These are phyloP conservation scores for Russula griseocarnosa DNA, from an alignment of 768 basidiomycete genomes.

Conservation along the genomic window DNA sequence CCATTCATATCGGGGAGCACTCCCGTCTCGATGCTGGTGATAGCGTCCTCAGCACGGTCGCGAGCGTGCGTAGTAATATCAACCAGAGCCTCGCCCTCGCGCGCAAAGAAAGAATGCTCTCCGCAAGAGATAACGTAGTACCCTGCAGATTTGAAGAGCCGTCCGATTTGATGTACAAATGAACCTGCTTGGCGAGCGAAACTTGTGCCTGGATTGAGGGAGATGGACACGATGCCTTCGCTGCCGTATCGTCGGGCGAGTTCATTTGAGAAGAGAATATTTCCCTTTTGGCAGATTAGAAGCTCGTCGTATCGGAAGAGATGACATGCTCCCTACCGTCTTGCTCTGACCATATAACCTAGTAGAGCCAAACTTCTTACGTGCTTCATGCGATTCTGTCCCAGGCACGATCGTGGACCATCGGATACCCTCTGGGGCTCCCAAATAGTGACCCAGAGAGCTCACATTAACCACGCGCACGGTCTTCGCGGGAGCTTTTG, in stretches of 20 bases:
- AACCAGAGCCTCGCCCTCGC: not conserved
- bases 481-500: conserved; percentile 29
- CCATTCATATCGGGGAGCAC: not conserved
- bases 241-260: conserved; percentile 31
- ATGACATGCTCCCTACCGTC: not conserved
- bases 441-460: conserved; percentile 30
- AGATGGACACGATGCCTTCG: conserved; percentile 29
- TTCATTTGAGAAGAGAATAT: conserved; percentile 32
- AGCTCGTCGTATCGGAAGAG: not conserved
- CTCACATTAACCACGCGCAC: conserved; percentile 33
- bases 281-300: conserved; percentile 21
- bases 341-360: not conserved
- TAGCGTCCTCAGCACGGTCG: not conserved
- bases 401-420: conserved; percentile 14
- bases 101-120: not conserved
- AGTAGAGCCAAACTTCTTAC: conserved; percentile 5
- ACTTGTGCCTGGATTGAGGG: conserved; percentile 12
- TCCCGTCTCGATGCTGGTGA: not conserved
- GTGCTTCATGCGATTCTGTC: not conserved
- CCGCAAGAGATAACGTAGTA: conserved; percentile 5
- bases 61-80: too few species aligned
- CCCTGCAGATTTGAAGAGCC: not conserved
- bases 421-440: conserved; percentile 29
- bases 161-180: not conserved
- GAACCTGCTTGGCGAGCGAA: conserved; percentile 1